phyloP scores from a whole-genome alignment of 1,284 basidiomycete genomes.

The Cutaneotrichosporon sp. region DNA sequence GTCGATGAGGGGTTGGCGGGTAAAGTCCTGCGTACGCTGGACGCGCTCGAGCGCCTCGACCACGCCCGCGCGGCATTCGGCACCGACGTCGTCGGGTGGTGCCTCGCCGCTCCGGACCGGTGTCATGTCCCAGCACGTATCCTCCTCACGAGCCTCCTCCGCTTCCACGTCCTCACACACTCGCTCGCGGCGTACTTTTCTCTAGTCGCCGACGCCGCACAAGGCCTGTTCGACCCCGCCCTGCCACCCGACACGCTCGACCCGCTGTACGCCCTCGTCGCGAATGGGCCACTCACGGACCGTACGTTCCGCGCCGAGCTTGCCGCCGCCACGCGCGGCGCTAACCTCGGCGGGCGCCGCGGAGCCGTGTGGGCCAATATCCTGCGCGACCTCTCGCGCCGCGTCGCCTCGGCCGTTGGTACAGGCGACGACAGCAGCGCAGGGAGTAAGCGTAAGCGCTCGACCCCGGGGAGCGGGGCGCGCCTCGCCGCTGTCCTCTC shows the following conservation, averaged over 20 bases:
- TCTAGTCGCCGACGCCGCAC: slow-evolving; percentile 19
- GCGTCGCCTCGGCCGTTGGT: slow-evolving; percentile 1
- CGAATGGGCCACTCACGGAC: slow-evolving; percentile 20
- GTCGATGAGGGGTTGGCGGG: slow-evolving; percentile 16
- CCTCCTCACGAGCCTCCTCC: slow-evolving; percentile 24
- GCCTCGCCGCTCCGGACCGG: slow-evolving; percentile 22
- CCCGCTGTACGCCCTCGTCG: slow-evolving; percentile 26
- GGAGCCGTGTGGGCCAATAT: slow-evolving; percentile 13
- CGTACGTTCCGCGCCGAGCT: slow-evolving; percentile 11
- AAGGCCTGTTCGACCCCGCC: slow-evolving; percentile 17
- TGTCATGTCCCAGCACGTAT: slow-evolving; percentile 11
- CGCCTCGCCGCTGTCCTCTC: slow-evolving; percentile 11
- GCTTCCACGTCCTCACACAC: slow-evolving; percentile 35
- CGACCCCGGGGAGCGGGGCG: background rate
- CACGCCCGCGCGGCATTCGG: slow-evolving; percentile 25
- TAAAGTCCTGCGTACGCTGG: slow-evolving; percentile 17
- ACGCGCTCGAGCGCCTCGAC: slow-evolving; percentile 28
- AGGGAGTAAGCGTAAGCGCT: slow-evolving; percentile 16
- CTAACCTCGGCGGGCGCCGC: slow-evolving; percentile 17
- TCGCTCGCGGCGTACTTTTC: slow-evolving; percentile 22
- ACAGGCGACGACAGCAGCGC: background rate
- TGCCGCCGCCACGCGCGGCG: slow-evolving; percentile 4
- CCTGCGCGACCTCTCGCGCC: slow-evolving; percentile 7
- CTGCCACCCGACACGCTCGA: slow-evolving; percentile 19
- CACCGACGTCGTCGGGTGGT: slow-evolving; percentile 29